Evolutionary conservation across 768 basidiomycete species (phyloP).

Genomic region (Boletellus ananiceps): DNA sequence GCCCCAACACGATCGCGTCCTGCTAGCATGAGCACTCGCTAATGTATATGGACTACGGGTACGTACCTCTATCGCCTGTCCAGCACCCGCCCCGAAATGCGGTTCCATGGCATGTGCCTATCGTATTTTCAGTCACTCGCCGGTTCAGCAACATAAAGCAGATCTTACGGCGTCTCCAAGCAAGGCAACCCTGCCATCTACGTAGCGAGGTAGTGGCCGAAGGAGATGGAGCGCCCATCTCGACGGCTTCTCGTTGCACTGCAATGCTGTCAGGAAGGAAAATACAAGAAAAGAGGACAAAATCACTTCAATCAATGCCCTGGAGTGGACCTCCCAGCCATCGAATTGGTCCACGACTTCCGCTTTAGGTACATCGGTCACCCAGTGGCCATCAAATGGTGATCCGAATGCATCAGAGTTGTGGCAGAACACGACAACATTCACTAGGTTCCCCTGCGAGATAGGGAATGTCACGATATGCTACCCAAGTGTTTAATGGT

Average conservation of each 20-base stretch:
- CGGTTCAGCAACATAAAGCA: background rate
- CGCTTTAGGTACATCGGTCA: conserved; percentile 26
- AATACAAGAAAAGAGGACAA: too few relatives aligned
- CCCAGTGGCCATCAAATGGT: conserved; percentile 29
- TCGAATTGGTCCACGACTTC: conserved; percentile 30
- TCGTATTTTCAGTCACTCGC: background rate
- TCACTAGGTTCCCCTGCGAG: conserved; percentile 34
- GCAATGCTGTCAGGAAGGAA: background rate
- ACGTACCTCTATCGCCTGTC: conserved; percentile 47
- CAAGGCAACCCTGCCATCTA: conserved; percentile 38
- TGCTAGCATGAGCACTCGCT: background rate
- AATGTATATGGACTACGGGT: background rate
- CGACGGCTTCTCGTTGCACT: conserved; percentile 35
- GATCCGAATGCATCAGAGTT: conserved; percentile 30
- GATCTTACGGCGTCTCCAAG: conserved; percentile 46
- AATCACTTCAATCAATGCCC: conserved; percentile 11
- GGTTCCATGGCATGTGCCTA: conserved; percentile 47
- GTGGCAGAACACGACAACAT: conserved; percentile 31
- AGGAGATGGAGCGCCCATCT: conserved; percentile 44
- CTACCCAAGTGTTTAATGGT: conserved; percentile 19
- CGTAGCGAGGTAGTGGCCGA: conserved; percentile 37
- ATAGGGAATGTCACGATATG: conserved; percentile 39
- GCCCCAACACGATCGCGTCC: conserved; percentile 32
- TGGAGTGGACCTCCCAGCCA: conserved; percentile 19
- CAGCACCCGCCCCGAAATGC: conserved; percentile 45